Base-by-base conservation (phyloP, 2,329 filamentous ascomycete genomes). In the Fonsecaea nubica region DNA sequence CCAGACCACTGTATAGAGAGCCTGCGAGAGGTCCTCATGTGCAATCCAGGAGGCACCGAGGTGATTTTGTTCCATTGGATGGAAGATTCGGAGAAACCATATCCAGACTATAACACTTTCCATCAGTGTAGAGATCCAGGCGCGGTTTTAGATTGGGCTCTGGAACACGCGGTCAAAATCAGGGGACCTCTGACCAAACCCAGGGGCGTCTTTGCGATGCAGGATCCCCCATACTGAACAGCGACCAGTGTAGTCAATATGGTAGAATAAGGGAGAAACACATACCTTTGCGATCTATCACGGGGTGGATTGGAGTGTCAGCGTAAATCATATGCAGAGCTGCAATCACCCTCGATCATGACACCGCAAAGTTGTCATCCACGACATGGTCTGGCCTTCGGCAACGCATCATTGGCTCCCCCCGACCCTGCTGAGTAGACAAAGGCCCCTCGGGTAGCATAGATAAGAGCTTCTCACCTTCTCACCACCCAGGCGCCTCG, bases 61-160 rank as follows among this genome's bases (percentile, higher is more conserved):
- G 53, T 56, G 32, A 36, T 56, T n/a, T 35, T 56, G 7, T 56
- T 56, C 53, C 53, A 56, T 35, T 56, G 53, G 53, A 56, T 56
- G 53, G 25, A 32, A 30, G 53, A 56, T 10, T 56, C 53, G 12
- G 53, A 56, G 3, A 56, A 56, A 15, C 53, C 53, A n/a, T 56
- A 56, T 35, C 53, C 53, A n/a, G 53, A 56, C n/a, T 56, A 56
- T 56, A 56, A 56, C 9, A 56, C 53, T 9, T 56, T 25, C 25
- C 53, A 56, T 18, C 53, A 18, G n/a, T 56, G 53, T 56, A 30
- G 53, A 56, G 53, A 56, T 33, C 32, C 53, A 18, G n/a, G 33
- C 12, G 53, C 53, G 2, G 32, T 56, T 12, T 25, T 56, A 35
- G 53, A 56, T 33, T 56, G 53, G 53, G 53, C 53, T 7, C 35